Evolutionary conservation across 2,329 filamentous ascomycete species (phyloP).

Genomic region (Trichoderma citrinoviride): DNA sequence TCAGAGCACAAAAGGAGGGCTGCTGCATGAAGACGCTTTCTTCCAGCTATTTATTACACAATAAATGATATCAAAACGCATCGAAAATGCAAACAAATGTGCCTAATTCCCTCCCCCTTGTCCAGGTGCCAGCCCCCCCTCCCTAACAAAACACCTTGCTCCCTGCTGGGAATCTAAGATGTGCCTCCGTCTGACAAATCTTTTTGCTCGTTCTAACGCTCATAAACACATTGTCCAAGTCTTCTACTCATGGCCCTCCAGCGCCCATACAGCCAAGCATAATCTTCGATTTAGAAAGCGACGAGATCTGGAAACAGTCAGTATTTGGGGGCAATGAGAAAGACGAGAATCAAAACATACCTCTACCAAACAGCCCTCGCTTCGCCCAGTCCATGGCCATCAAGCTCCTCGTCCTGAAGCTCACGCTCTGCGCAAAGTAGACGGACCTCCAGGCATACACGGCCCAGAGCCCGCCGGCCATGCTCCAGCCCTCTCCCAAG

Average conservation of each 20-base stretch:
- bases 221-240: neutral
- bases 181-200: neutral
- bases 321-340: neutral
- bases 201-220: neutral
- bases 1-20: neutral
- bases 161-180: neutral
- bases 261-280: neutral
- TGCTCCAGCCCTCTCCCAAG: slow-evolving; percentile 70
- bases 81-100: neutral
- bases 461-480: slow-evolving; percentile 81
- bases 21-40: neutral
- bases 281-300: neutral
- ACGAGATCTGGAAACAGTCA: slow-evolving; percentile 11
- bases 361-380: slow-evolving; percentile 89
- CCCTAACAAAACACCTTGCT: neutral
- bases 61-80: neutral
- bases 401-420: slow-evolving; percentile 80
- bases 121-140: neutral
- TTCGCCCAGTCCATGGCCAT: slow-evolving; percentile 99
- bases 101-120: neutral
- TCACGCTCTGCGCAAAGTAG: slow-evolving; percentile 97
- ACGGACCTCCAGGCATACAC: slow-evolving; percentile 96
- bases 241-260: neutral
- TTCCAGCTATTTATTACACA: neutral
- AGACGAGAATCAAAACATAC: slow-evolving; percentile 51